Evolutionary conservation across 139 green algal genomes (phyloP).

Genomic region (Tetraselmis striata): DNA sequence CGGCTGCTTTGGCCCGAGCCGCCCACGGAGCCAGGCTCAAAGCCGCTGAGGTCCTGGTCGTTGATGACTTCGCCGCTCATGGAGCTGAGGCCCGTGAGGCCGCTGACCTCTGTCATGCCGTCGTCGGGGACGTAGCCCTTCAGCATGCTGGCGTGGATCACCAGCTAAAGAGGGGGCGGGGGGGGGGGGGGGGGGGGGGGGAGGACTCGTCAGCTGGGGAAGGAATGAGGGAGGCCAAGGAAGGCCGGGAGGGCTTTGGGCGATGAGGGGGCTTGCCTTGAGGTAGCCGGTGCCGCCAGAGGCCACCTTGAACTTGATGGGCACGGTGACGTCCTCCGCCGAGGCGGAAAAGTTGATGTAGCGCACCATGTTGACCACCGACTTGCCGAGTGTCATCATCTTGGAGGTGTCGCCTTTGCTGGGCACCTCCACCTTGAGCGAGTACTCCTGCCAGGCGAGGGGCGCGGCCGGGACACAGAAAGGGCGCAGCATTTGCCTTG

Average conservation of each 20-base stretch:
- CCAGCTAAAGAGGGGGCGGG: background rate
- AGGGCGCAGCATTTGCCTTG: too few species aligned
- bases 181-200: too few species aligned
- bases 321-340: background rate
- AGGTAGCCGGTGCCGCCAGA: background rate
- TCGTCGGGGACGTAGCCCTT: background rate
- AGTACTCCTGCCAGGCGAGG: background rate
- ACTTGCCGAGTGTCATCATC: background rate
- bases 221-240: too few species aligned
- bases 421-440: background rate
- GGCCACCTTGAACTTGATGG: background rate
- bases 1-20: too few species aligned
- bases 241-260: too few species aligned
- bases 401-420: background rate
- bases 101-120: background rate
- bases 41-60: background rate
- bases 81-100: background rate
- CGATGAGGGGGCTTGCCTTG: too few species aligned
- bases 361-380: background rate
- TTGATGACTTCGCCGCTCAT: background rate
- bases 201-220: too few species aligned
- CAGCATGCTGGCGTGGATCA: background rate
- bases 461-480: too few species aligned
- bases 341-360: background rate
- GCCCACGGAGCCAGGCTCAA: too few species aligned